These are phyloP conservation scores for Entophlyctis luteolus DNA, from an alignment of 192 early-diverging fungal genomes.

Conservation along the genomic window DNA sequence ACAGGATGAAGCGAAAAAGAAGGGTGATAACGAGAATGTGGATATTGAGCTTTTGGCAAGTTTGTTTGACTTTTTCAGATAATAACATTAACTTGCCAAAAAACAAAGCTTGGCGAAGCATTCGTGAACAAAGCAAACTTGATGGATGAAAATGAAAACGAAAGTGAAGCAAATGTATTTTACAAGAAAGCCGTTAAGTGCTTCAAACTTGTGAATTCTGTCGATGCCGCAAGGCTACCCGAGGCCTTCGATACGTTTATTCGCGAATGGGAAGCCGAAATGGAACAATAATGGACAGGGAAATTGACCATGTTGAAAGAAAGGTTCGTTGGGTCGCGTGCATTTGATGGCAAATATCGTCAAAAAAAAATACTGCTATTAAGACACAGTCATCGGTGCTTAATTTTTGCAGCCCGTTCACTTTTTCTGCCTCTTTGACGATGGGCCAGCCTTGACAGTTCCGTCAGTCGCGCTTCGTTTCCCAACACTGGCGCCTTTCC, in stretches of 20 bases:
- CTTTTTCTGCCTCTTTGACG: conserved; percentile 22
- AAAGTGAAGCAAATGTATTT: conserved; percentile 14
- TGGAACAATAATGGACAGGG: conserved; percentile 12
- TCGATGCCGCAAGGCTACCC: conserved; percentile 29
- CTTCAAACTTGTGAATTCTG: conserved; percentile 27
- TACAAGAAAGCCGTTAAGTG: conserved; percentile 32
- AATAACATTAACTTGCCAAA: background rate
- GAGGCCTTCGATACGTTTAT: conserved; percentile 37
- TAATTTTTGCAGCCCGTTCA: background rate
- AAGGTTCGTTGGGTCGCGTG: too few relatives aligned
- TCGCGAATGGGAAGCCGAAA: conserved; percentile 29
- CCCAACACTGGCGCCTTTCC: background rate
- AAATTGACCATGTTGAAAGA: too few relatives aligned
- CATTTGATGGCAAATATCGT: too few relatives aligned
- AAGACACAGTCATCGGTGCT: background rate
- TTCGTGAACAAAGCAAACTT: conserved; percentile 34
- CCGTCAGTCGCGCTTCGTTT: background rate
- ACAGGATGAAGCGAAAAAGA: background rate
- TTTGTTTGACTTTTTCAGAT: background rate
- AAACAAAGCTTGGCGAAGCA: conserved; percentile 29
- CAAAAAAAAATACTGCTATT: too few relatives aligned
- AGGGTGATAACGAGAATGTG: background rate
- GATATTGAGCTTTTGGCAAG: conserved; percentile 11
- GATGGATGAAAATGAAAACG: conserved; percentile 29
- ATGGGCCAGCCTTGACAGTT: background rate